phyloP scores from a whole-genome alignment of 371 early-diverging fungal species.

The Funneliformis caledonium region DNA sequence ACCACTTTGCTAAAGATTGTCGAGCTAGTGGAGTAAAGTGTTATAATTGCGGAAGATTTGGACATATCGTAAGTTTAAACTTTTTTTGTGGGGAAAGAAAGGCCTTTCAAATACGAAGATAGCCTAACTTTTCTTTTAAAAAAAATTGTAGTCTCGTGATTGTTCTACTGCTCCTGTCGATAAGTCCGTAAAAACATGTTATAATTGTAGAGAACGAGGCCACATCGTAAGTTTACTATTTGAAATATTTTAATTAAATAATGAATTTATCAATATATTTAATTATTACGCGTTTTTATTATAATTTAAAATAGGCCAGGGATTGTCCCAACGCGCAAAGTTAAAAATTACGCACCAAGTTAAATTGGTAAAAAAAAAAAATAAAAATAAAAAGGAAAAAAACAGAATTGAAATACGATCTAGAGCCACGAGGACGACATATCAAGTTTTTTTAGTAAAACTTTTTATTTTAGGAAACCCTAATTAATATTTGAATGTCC shows the following conservation, averaged over 20 bases:
- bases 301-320: not conserved
- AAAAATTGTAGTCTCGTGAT: conserved; percentile 47
- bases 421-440: too few species aligned
- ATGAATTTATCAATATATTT: not conserved
- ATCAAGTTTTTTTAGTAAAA: too few species aligned
- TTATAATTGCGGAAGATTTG: conserved; percentile 62
- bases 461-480: too few species aligned
- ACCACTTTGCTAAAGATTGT: conserved; percentile 70
- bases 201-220: conserved; percentile 49
- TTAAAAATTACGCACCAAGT: too few species aligned
- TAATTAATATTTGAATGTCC: too few species aligned
- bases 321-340: not conserved
- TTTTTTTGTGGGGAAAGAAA: not conserved
- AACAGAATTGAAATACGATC: too few species aligned
- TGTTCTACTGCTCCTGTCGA: conserved; percentile 44
- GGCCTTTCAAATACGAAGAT: not conserved
- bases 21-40: conserved; percentile 65
- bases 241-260: not conserved
- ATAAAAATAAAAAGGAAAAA: not conserved
- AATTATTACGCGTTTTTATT: not conserved
- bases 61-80: conserved; percentile 53
- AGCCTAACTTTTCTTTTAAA: not conserved
- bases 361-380: too few species aligned
- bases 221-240: conserved; percentile 46
- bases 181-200: conserved; percentile 49